Evolutionary conservation across 129 eudicot species (phyloP).

Genomic region (Artemisia tridentata): DNA sequence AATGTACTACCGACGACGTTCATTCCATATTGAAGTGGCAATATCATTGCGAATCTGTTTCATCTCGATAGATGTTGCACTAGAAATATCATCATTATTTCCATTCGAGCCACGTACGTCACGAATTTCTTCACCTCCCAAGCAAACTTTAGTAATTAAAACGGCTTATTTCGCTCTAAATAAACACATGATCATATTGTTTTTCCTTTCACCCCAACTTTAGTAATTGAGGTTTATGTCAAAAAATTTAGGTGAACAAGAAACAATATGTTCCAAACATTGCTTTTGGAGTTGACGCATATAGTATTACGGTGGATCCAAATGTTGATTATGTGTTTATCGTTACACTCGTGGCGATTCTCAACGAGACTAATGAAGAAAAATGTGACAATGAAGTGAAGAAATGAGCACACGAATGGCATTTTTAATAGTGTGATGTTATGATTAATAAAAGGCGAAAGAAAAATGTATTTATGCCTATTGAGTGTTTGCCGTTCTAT

Average conservation of each 20-base stretch:
- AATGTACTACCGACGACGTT: too few species aligned
- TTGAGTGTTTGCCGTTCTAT: too few species aligned
- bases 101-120: too few species aligned
- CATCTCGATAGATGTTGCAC: too few species aligned
- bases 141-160: too few species aligned
- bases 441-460: slow-evolving; percentile 12
- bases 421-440: neutral
- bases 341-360: slow-evolving; percentile 33
- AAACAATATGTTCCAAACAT: slow-evolving; percentile 10
- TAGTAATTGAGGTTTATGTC: slow-evolving; percentile 2
- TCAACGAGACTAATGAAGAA: slow-evolving; percentile 31
- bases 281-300: slow-evolving; percentile 21
- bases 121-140: too few species aligned
- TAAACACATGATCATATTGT: too few species aligned
- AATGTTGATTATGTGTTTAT: slow-evolving; percentile 34
- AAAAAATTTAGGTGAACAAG: slow-evolving; percentile 26
- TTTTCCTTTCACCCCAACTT: too few species aligned
- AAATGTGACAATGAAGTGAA: slow-evolving; percentile 7
- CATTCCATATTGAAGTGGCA: too few species aligned
- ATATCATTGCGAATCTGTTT: too few species aligned
- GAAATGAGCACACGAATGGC: neutral
- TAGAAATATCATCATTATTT: too few species aligned
- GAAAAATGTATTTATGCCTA: neutral
- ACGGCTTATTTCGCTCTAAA: too few species aligned
- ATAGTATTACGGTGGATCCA: slow-evolving; percentile 30